A percentile compares a stretch with the other conserved stretches of the same genome.
Conservation (phyloP, 208 protist species). For the Vickermania ingenoplastis region DNA sequence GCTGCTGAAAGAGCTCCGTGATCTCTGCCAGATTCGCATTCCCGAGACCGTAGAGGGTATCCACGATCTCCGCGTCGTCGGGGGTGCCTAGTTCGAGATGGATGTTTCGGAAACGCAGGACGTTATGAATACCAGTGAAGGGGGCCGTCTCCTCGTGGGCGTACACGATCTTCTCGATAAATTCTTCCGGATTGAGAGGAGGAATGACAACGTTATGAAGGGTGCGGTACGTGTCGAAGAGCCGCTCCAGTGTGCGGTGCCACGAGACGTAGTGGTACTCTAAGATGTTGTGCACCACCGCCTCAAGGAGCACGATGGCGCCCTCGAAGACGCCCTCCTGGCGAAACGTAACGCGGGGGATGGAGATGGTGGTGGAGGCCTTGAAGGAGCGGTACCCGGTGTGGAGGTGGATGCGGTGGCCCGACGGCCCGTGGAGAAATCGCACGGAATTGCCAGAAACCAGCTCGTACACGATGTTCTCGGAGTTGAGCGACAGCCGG, state of each 20-base stretch:
- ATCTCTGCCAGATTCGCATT: conserved; percentile 87
- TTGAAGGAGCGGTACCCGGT: conserved; percentile 36
- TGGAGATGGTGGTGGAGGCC: conserved; percentile 21
- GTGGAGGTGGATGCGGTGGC: conserved; percentile 80
- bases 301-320: conserved; percentile 70
- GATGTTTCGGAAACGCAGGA: conserved; percentile 59
- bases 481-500: conserved; percentile 41
- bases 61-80: conserved; percentile 83
- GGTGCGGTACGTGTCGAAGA: conserved; percentile 79
- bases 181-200: conserved; percentile 74
- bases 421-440: conserved; percentile 60
- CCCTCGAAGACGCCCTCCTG: conserved; percentile 64
- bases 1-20: conserved; percentile 51
- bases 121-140: conserved; percentile 82
- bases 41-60: conserved; percentile 81
- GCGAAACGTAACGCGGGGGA: conserved; percentile 41
- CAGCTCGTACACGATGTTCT: conserved; percentile 72
- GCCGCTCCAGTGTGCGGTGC: conserved; percentile 70
- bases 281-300: conserved; percentile 75
- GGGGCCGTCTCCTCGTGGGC: conserved; percentile 58
- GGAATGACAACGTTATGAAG: conserved; percentile 68
- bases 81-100: conserved; percentile 72
- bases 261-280: conserved; percentile 82
- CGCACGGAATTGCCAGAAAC: conserved; percentile 63
- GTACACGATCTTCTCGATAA: conserved; percentile 76